Evolutionary conservation across 495 filamentous ascomycete genomes (phyloP), one percentile per base, ranked within the genome.

Genomic region (Usnea hakonensis): DNA sequence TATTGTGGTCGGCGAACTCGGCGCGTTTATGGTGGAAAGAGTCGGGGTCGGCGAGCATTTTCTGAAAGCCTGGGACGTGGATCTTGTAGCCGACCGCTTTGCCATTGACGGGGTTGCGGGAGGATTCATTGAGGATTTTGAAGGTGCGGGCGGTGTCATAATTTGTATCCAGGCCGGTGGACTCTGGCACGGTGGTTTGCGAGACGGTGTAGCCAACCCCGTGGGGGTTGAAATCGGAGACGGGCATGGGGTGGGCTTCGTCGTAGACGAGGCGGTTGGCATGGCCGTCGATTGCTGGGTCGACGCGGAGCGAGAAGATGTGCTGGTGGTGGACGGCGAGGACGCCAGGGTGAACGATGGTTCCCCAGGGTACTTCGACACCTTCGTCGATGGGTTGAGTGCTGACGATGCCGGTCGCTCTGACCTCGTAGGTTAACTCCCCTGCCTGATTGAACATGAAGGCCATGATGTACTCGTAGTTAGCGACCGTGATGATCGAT

Each of bases 401-500:
- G 50, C 86, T 90, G 23, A 96, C 78, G 63, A 96, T 90, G 0
- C 91, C 91, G 2, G 91, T 95, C 7, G 91, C 91, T 17, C 87
- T 83, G 38, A 90, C 86, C 74, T 96, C 91, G 65, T 93, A 86
- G 44, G 82, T 77, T 52, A 95, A 64, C 68, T 91, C 90, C 8
- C 86, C 91, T 0, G 90, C 89, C 62, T 91, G 90, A 72, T 91
- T 90, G 75, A 96, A 90, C 59, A 89, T 84, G 73, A 88, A 96
- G 17, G 87, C 84, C 54, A 96, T 80, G 58, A 95, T 87, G 62
- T 92, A 92, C 69, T 91, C 89, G 73, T 92, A 92, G 73, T 92
- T 92, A 37, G 85, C 84, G 33, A 91, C 82, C 0, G 89, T 91
- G 66, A 88, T 84, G 67, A 90, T 89, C 67, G 87, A 87, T 64